Conservation (phyloP, 2,329 filamentous ascomycete genomes). For the Curvularia lunata region DNA sequence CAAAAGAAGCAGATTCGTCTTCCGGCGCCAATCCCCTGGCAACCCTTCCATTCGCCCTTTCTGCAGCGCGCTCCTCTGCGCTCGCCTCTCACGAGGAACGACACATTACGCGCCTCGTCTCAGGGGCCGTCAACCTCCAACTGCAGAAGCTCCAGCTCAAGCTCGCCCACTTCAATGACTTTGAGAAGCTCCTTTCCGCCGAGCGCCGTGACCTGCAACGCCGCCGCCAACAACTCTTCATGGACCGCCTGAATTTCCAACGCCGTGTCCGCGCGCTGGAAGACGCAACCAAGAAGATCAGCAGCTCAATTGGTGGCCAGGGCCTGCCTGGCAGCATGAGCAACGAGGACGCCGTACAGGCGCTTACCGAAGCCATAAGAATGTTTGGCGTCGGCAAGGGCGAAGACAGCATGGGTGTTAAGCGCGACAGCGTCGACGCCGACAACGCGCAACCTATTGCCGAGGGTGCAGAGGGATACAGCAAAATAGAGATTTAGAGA, state of each 20-base stretch:
- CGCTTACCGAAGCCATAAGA: constrained; percentile 44
- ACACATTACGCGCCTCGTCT: constrained; percentile 92
- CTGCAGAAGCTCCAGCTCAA: constrained; percentile 96
- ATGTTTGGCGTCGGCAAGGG: constrained; percentile 47
- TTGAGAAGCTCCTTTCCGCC: constrained; percentile 89
- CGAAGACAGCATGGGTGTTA: constrained; percentile 45
- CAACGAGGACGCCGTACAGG: constrained; percentile 42
- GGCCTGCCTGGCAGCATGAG: constrained; percentile 42
- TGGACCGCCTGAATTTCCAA: constrained; percentile 90
- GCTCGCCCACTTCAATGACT: constrained; percentile 93
- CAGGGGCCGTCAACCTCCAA: constrained; percentile 90
- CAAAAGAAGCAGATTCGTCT: constrained; percentile 21
- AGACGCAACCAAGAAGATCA: constrained; percentile 67
- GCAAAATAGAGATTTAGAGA: constrained; percentile 43
- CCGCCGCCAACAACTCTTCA: constrained; percentile 88
- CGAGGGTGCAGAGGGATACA: constrained; percentile 44
- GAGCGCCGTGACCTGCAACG: constrained; percentile 93
- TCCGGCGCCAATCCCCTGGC: constrained; percentile 58
- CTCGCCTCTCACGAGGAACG: constrained; percentile 96
- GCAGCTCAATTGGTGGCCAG: constrained; percentile 35
- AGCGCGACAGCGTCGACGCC: constrained; percentile 38
- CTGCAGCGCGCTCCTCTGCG: constrained; percentile 83
- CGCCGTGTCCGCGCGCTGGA: constrained; percentile 84
- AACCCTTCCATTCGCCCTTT: constrained; percentile 82
- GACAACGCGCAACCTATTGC: constrained; percentile 37